Conservation (phyloP, 176 grass and related monocot species). For the Dactylis glomerata region DNA sequence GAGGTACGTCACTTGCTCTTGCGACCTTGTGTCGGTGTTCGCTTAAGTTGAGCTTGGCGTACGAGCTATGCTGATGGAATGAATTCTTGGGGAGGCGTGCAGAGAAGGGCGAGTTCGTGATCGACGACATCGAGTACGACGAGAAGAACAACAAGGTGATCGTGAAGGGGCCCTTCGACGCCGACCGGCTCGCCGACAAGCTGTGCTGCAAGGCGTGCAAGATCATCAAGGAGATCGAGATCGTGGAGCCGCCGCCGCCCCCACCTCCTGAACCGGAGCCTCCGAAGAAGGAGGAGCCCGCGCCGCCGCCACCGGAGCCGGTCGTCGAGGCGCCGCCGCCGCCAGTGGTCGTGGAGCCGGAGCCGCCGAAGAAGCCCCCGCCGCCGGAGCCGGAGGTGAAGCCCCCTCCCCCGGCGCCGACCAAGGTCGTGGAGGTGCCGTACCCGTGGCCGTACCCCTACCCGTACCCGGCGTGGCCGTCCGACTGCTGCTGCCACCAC, state of each 20-base stretch:
- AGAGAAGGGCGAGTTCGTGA: conserved; percentile 60
- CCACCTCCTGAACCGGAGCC: conserved; percentile 33
- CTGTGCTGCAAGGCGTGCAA: conserved; percentile 87
- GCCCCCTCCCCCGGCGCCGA: background rate
- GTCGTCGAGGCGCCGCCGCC: background rate
- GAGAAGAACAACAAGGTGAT: conserved; percentile 75
- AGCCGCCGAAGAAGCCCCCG: background rate
- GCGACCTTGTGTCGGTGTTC: background rate
- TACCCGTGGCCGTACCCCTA: conserved; percentile 57
- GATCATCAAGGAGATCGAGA: conserved; percentile 88
- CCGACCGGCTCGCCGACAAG: conserved; percentile 63
- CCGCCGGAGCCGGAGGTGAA: background rate
- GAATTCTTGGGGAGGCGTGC: background rate
- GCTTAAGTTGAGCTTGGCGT: background rate
- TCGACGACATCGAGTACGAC: conserved; percentile 65
- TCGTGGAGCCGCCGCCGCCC: conserved; percentile 39
- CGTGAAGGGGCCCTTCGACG: conserved; percentile 65
- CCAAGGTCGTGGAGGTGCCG: conserved; percentile 26
- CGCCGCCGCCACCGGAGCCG: background rate
- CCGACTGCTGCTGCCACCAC: conserved; percentile 54
- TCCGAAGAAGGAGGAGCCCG: background rate
- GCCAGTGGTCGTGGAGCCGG: background rate
- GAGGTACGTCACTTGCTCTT: conserved; percentile 21
- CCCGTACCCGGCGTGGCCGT: conserved; percentile 47
- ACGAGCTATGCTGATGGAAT: background rate